Evolutionary conservation across 2,329 filamentous ascomycete species (phyloP).

Genomic region (Diaporthe sp.): DNA sequence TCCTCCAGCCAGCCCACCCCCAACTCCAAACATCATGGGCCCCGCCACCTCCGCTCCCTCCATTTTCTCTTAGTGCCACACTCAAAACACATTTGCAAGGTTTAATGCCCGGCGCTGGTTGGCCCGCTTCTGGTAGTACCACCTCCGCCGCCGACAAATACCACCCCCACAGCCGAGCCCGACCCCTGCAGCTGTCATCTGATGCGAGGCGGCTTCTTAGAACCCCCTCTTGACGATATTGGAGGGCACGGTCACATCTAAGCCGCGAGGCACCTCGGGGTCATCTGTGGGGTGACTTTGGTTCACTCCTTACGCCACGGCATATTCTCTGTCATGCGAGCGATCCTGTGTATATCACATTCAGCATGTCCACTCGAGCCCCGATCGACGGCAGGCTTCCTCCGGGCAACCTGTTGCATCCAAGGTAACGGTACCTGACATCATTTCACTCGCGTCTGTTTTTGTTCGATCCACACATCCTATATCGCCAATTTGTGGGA

Average conservation of each 20-base stretch:
- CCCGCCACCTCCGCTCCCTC: slow-evolving; percentile 30
- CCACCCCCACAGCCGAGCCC: slow-evolving; percentile 30
- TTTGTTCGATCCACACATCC: neutral
- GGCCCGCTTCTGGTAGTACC: slow-evolving; percentile 26
- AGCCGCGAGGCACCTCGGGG: neutral
- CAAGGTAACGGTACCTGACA: slow-evolving; percentile 1
- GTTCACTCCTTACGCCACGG: neutral
- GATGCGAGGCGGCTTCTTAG: neutral
- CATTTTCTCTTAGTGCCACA: neutral
- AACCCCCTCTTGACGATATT: neutral
- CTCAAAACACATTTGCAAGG: neutral
- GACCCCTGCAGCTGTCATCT: neutral
- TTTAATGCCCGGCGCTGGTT: neutral
- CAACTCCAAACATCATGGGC: neutral
- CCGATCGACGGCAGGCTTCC: neutral
- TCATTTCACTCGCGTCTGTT: neutral
- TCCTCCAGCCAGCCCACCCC: neutral
- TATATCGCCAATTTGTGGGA: neutral
- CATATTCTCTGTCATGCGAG: neutral
- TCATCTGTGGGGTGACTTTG: slow-evolving; percentile 3
- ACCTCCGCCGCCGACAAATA: slow-evolving; percentile 27
- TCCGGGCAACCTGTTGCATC: neutral
- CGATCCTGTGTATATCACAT: slow-evolving; percentile 17
- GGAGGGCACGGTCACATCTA: too few species aligned
- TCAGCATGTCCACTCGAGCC: neutral